Base-by-base conservation (phyloP, 2,329 filamentous ascomycete genomes). In the Colletotrichum salicis region DNA sequence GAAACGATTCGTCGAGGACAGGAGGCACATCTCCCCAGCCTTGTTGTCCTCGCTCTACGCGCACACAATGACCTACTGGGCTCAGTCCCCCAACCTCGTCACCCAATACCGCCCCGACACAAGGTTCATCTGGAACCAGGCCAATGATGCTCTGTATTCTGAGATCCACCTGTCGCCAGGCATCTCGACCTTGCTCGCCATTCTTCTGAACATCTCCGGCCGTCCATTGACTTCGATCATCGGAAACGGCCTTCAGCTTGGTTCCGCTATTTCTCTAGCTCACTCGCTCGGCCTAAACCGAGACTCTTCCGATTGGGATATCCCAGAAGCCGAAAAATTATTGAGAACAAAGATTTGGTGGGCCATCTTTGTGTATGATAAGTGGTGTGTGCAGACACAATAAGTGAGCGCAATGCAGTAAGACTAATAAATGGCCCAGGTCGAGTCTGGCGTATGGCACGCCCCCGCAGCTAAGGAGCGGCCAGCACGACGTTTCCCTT, bases 61-160 rank as follows among this genome's bases (percentile, higher is more conserved):
- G 0, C 87, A 89, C 75, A 85, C 87, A 0, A 77, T 90, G 3
- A 84, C 88, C 4, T 90, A 88, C 75, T 92, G 90, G 89, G 83
- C 84, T 31, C 84, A 85, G 64, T 85, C 85, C 0, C 82, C 82
- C 0, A 78, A 82, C 4, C 76, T 87, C 3, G 79, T 81, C 5
- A 79, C 79, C 5, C 84, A 87, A 69, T 84, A 85, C 5, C 83
- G 86, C 59, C 89, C 89, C 0, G 89, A 92, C 75, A 83, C 84
- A 52, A 85, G 88, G 56, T 91, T 89, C 76, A 86, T 89, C 10
- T 90, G 90, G 84, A 91, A 91, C 70, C 84, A 90, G 70, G 89
- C 89, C 7, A 88, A 86, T 24, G 88, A 88, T 64, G 88, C 89
- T 1, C 81, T 90, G 3, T 89, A 90, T 73, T 88, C 86, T 0